Evolutionary conservation across 2,329 filamentous ascomycete genomes (phyloP), one percentile per base, ranked within the genome.

Genomic region (Colletotrichum chrysophilum): DNA sequence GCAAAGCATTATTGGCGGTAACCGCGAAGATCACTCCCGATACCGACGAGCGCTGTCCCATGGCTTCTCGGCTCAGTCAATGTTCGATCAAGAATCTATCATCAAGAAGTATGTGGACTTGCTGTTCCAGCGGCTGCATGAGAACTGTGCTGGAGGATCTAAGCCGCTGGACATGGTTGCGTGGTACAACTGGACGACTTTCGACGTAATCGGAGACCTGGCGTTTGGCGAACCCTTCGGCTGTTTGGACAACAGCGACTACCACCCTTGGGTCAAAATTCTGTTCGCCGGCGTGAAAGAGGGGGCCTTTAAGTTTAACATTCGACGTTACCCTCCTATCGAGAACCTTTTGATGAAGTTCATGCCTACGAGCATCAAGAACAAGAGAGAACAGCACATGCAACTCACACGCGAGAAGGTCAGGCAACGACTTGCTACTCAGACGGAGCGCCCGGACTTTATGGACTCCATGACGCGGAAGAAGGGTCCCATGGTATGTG

Each of bases 161-260:
- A 24, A 52, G 30, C 34, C 66, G 2, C 9, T 76, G 4, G 66
- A 76, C n/a, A 66, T 75, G 65, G 74, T 74, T 3, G 38, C 71
- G 1, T 76, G 74, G 74, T 76, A 75, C 74, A 80, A 79, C 58
- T 81, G 66, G 55, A 77, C 78, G 3, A 82, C 82, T 0, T 83
- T 83, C 55, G 82, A 84, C 38, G 75, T 83, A 10, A 81, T 83
- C 18, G 82, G 81, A 13, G 79, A 82, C 38, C 76, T 83, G 7
- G 75, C 78, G 3, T 82, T 83, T 65, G 82, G 82, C 8, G 80
- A 81, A 36, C 71, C 79, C 3, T 84, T 83, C 55, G 78, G 78
- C 13, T 81, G 81, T 36, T 77, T 84, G 4, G 70, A 80, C 5
- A 76, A 74, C 1, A 73, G 70, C 8, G 74, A 71, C 14, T 80